These are phyloP conservation scores for Backusella morwellensis DNA, from an alignment of 192 early-diverging fungal species.

Conservation along the genomic window DNA sequence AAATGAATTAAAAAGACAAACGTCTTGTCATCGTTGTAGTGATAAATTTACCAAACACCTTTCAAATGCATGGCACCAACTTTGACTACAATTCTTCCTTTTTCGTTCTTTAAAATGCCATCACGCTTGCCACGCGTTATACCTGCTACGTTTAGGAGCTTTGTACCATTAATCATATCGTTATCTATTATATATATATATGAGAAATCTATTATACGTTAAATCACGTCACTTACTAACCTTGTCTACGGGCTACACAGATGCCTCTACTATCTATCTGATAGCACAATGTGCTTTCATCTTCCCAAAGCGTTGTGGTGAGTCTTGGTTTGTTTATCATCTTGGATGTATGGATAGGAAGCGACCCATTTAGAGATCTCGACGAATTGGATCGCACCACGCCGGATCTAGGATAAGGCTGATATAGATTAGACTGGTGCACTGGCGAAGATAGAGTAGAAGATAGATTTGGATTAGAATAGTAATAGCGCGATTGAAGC, in stretches of 20 bases:
- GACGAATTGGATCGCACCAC: background rate
- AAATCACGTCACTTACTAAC: conserved; percentile 23
- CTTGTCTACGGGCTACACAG: conserved; percentile 70
- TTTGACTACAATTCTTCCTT: conserved; percentile 79
- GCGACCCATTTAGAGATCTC: background rate
- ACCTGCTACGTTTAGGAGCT: conserved; percentile 79
- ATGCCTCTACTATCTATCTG: conserved; percentile 75
- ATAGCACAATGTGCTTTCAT: conserved; percentile 74
- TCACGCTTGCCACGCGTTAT: conserved; percentile 86
- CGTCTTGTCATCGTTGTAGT: too few relatives aligned
- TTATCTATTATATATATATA: conserved; percentile 51
- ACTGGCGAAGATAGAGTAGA: background rate
- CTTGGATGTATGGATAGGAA: background rate
- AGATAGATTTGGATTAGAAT: background rate
- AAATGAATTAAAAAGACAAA: background rate
- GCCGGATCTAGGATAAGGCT: conserved; percentile 1
- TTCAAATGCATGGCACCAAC: conserved; percentile 84
- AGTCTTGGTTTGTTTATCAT: conserved; percentile 32
- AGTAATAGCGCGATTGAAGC: background rate
- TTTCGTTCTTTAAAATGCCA: conserved; percentile 83
- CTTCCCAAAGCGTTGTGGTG: conserved; percentile 78
- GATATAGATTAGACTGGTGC: background rate
- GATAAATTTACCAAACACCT: conserved; percentile 68
- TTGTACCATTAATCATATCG: conserved; percentile 84
- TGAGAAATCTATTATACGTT: background rate